Conservation (phyloP, 2,329 filamentous ascomycete genomes). For the Claviceps monticola region DNA sequence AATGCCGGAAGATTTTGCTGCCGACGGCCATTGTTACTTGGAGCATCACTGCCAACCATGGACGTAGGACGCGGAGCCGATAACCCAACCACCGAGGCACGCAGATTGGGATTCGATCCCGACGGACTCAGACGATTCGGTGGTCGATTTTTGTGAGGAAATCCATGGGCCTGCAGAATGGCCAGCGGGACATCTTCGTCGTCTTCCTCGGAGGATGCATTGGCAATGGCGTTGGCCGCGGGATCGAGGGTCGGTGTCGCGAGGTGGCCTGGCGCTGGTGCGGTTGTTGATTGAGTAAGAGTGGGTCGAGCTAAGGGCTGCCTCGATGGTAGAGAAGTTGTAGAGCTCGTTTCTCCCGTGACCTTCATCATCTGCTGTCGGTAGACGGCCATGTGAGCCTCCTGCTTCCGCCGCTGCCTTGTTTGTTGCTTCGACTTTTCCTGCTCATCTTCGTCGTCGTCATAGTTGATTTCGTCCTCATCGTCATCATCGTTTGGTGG, state of each 20-base stretch:
- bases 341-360: constrained; percentile 52
- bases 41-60: constrained; percentile 20
- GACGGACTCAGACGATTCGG: constrained; percentile 52
- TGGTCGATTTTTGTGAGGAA: constrained; percentile 64
- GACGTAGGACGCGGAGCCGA: constrained; percentile 41
- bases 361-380: constrained; percentile 96
- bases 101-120: constrained; percentile 59
- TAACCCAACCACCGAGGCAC: constrained; percentile 34
- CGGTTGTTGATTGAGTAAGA: constrained; percentile 45
- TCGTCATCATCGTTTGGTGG: constrained; percentile 48
- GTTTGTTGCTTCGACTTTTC: constrained; percentile 62
- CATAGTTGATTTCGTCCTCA: constrained; percentile 50
- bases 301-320: constrained; percentile 34
- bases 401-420: constrained; percentile 72
- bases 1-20: constrained; percentile 57
- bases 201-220: constrained; percentile 65
- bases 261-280: constrained; percentile 39
- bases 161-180: constrained; percentile 79
- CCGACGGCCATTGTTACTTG: constrained; percentile 16
- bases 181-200: constrained; percentile 81
- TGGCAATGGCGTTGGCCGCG: constrained; percentile 30
- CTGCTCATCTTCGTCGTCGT: constrained; percentile 64
- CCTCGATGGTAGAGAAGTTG: constrained; percentile 4
- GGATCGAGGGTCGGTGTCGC: constrained; percentile 23
- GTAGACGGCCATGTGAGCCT: constrained; percentile 80